Percentiles rank a stretch among this genome's conserved stretches.
These are phyloP conservation scores for Populus alba DNA, from an alignment of 345 rosid genomes.

Conservation along the genomic window DNA sequence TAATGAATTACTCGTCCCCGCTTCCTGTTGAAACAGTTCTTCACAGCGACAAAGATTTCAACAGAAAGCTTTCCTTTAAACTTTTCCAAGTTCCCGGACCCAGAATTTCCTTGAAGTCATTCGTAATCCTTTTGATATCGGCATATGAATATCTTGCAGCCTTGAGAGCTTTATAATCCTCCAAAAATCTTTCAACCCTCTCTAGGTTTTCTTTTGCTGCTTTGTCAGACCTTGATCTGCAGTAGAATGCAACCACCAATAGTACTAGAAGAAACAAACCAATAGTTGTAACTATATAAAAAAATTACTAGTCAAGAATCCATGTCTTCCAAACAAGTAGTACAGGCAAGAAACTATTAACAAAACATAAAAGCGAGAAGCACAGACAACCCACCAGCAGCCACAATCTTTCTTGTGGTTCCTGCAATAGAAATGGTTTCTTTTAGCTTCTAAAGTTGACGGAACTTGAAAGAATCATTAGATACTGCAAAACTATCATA, in stretches of 20 bases:
- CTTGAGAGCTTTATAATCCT: constrained; percentile 21
- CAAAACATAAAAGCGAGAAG: not conserved
- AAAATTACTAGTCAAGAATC: not conserved
- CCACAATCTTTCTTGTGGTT: not conserved
- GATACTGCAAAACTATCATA: too few relatives aligned
- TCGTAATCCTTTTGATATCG: constrained; percentile 24
- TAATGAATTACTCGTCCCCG: constrained; percentile 18
- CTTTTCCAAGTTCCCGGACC: constrained; percentile 23
- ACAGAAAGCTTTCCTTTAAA: constrained; percentile 22
- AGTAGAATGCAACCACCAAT: not conserved
- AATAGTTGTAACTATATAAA: not conserved
- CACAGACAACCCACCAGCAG: constrained; percentile 1
- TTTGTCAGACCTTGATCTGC: not conserved
- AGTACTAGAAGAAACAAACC: not conserved
- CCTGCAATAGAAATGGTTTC: too few relatives aligned
- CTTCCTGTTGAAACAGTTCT: constrained; percentile 15
- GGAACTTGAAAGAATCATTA: too few relatives aligned
- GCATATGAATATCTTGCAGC: constrained; percentile 19
- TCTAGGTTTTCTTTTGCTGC: constrained; percentile 8
- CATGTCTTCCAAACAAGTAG: not conserved
- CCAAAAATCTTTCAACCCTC: constrained; percentile 19
- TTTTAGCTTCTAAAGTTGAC: too few relatives aligned
- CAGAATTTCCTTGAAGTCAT: constrained; percentile 12
- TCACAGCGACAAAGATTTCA: constrained; percentile 26
- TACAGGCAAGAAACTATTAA: not conserved